phyloP scores from a whole-genome alignment of 495 filamentous ascomycete genomes.

The Neurospora intermedia region DNA sequence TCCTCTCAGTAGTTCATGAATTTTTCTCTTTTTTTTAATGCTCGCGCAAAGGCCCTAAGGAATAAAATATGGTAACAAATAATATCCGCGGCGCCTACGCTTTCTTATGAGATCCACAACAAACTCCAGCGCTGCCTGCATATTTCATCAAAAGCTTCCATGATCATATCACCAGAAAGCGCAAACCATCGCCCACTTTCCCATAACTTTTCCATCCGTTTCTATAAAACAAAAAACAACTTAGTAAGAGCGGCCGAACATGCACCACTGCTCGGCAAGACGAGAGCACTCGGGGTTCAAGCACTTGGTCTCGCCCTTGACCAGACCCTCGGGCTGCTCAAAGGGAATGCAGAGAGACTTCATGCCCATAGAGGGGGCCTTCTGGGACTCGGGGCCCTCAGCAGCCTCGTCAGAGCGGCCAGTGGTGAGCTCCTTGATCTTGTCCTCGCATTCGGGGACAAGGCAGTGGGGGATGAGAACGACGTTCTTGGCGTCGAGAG shows the following conservation, averaged over 20 bases:
- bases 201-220: neutral
- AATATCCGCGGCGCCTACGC: neutral
- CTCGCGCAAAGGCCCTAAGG: neutral
- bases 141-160: neutral
- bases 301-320: slow-evolving; percentile 76
- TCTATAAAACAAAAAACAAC: neutral
- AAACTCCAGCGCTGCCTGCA: neutral
- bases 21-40: neutral
- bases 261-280: slow-evolving; percentile 67
- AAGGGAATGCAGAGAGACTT: slow-evolving; percentile 97
- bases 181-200: neutral
- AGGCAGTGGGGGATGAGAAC: slow-evolving; percentile 80
- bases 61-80: neutral
- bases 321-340: slow-evolving; percentile 76
- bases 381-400: slow-evolving; percentile 60
- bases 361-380: slow-evolving; percentile 88
- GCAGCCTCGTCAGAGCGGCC: slow-evolving; percentile 55
- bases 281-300: slow-evolving; percentile 70
- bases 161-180: neutral
- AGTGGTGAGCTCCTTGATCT: slow-evolving; percentile 82
- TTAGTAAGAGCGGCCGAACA: slow-evolving; percentile 68
- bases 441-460: slow-evolving; percentile 73
- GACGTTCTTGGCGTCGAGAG: slow-evolving; percentile 80
- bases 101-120: neutral
- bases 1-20: neutral